phyloP scores from a whole-genome alignment of 1,139 yeast genomes.

The Magnusiomyces fungicola region DNA sequence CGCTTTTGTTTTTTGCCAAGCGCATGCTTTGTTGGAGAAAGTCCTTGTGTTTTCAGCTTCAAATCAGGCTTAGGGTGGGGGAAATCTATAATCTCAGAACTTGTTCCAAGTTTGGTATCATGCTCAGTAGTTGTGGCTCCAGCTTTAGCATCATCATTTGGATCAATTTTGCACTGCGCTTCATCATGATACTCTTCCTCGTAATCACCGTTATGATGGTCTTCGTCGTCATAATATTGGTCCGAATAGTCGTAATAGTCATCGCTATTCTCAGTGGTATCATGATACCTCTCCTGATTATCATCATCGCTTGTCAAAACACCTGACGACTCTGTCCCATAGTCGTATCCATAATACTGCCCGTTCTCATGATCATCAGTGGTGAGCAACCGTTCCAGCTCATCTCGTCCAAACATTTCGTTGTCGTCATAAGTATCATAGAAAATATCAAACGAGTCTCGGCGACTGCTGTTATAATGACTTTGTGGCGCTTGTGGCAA shows the following conservation, averaged over 20 bases:
- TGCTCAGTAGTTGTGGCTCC: too few relatives aligned
- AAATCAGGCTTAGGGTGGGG: too few relatives aligned
- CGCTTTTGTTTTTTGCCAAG: too few relatives aligned
- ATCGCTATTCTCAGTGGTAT: constrained; percentile 6
- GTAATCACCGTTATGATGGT: neutral
- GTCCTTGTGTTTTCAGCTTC: too few relatives aligned
- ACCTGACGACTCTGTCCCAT: neutral
- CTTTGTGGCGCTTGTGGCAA: neutral
- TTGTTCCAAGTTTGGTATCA: too few relatives aligned
- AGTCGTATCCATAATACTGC: constrained; percentile 6
- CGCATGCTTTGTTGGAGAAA: too few relatives aligned
- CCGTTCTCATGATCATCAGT: constrained; percentile 11
- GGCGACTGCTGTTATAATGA: constrained; percentile 14
- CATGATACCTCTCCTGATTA: constrained; percentile 13
- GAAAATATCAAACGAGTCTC: constrained; percentile 24
- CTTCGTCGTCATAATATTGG: neutral
- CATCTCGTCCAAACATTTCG: constrained; percentile 26
- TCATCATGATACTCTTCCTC: too few relatives aligned
- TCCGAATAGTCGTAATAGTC: neutral
- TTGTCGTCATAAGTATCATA: constrained; percentile 29
- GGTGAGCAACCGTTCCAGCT: constrained; percentile 24
- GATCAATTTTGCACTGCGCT: too few relatives aligned
- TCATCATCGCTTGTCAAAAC: neutral
- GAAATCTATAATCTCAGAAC: too few relatives aligned
- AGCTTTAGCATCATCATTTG: too few relatives aligned